Evolutionary conservation across 805 yeast genomes (phyloP).

Genomic region (Candida sphagnicola): DNA sequence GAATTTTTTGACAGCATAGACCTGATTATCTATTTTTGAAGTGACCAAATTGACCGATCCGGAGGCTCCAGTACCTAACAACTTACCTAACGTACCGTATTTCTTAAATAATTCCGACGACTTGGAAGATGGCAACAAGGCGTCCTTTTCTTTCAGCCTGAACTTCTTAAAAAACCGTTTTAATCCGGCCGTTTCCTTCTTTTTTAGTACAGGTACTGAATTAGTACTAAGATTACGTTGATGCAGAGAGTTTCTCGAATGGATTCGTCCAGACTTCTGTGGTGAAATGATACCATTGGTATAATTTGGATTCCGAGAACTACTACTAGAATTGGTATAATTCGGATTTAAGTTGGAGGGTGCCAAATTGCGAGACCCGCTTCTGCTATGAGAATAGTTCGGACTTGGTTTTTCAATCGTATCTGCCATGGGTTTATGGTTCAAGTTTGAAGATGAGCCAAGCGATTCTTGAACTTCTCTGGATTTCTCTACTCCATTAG

Average conservation of each 20-base stretch:
- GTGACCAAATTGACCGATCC: slow-evolving; percentile 85
- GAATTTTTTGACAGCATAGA: slow-evolving; percentile 87
- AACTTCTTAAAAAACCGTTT: slow-evolving; percentile 53
- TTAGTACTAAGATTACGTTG: background rate
- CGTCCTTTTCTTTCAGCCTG: slow-evolving; percentile 16
- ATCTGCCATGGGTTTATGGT: too few species aligned
- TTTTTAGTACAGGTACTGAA: background rate
- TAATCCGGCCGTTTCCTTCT: slow-evolving; percentile 16
- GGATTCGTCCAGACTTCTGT: slow-evolving; percentile 10
- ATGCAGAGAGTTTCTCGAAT: background rate
- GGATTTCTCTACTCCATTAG: background rate
- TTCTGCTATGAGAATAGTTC: background rate
- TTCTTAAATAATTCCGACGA: slow-evolving; percentile 38
- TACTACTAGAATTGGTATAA: too few species aligned
- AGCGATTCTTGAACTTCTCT: too few species aligned
- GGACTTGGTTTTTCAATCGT: too few species aligned
- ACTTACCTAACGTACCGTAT: slow-evolving; percentile 66
- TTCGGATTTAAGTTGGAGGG: background rate
- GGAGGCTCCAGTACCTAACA: slow-evolving; percentile 90
- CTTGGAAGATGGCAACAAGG: slow-evolving; percentile 10
- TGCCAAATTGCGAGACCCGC: background rate
- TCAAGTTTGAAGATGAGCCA: too few species aligned
- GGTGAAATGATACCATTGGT: background rate
- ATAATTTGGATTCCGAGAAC: too few species aligned
- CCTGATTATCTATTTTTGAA: slow-evolving; percentile 47